Evolutionary conservation across 2,329 filamentous ascomycete species (phyloP).

Genomic region (Aaosphaeria arxii): DNA sequence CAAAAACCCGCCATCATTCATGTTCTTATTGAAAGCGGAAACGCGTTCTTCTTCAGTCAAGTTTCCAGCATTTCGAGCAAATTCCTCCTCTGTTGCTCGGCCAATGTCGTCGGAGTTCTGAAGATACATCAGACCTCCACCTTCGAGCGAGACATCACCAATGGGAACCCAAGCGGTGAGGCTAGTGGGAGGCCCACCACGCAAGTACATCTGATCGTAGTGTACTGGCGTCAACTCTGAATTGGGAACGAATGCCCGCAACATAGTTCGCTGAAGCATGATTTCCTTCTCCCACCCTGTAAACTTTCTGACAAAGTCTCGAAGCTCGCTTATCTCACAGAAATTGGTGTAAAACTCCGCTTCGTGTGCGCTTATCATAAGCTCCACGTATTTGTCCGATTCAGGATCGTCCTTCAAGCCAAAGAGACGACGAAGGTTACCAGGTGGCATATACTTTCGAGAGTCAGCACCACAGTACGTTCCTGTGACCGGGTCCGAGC

Average conservation of each 20-base stretch:
- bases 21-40: conserved; percentile 7
- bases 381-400: conserved; percentile 2
- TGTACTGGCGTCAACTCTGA: conserved; percentile 6
- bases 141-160: conserved; percentile 2
- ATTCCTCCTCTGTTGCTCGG: conserved; percentile 3
- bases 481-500: background rate
- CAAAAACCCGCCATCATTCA: conserved; percentile 6
- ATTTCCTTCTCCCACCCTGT: conserved; percentile 2
- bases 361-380: conserved; percentile 6
- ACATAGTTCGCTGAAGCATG: conserved; percentile 5
- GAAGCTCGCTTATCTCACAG: conserved; percentile 1
- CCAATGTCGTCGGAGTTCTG: conserved; percentile 1
- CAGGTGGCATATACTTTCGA: background rate
- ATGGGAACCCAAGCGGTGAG: conserved; percentile 7
- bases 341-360: conserved; percentile 3
- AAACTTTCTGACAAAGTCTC: conserved; percentile 1
- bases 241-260: conserved; percentile 3
- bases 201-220: conserved; percentile 7
- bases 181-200: conserved; percentile 3
- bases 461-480: background rate
- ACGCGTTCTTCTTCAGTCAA: conserved; percentile 5
- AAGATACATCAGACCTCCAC: conserved; percentile 6
- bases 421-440: background rate
- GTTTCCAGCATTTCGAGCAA: conserved; percentile 5
- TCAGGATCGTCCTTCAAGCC: background rate